phyloP scores from a whole-genome alignment of 495 filamentous ascomycete genomes.

The Aspergillus ostianus region DNA sequence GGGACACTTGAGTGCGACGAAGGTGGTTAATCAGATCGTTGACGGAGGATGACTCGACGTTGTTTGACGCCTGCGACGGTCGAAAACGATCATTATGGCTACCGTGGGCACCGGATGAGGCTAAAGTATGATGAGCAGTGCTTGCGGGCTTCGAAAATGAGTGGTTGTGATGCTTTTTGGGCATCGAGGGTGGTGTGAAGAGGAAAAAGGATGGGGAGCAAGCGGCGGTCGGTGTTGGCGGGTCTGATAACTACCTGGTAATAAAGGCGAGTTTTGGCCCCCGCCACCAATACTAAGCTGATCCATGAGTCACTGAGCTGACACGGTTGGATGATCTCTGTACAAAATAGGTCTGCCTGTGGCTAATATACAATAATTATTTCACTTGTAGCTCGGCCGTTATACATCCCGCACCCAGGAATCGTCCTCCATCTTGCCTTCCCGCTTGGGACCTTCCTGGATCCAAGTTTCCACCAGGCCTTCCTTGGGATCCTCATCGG shows the following conservation, averaged over 20 bases:
- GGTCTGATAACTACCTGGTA: conserved; percentile 10
- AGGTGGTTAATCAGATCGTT: conserved; percentile 50
- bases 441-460: conserved; percentile 50
- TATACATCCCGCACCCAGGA: conserved; percentile 61
- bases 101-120: conserved; percentile 23
- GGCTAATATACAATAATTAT: conserved; percentile 13
- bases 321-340: background rate
- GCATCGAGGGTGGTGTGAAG: conserved; percentile 33
- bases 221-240: background rate
- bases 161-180: conserved; percentile 44
- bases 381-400: conserved; percentile 14
- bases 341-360: conserved; percentile 4
- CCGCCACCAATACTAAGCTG: background rate
- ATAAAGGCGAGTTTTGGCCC: conserved; percentile 10
- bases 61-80: conserved; percentile 20
- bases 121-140: conserved; percentile 41
- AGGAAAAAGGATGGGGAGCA: conserved; percentile 10
- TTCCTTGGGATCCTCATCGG: conserved; percentile 75
- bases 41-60: conserved; percentile 34
- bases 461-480: conserved; percentile 64
- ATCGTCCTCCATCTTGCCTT: conserved; percentile 63
- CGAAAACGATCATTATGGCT: conserved; percentile 29
- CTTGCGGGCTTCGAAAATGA: conserved; percentile 34
- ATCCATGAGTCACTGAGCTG: background rate
- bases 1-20: conserved; percentile 41